These are phyloP conservation scores for Ligustrum vulgare DNA, from an alignment of 257 asterid genomes.

Conservation along the genomic window DNA sequence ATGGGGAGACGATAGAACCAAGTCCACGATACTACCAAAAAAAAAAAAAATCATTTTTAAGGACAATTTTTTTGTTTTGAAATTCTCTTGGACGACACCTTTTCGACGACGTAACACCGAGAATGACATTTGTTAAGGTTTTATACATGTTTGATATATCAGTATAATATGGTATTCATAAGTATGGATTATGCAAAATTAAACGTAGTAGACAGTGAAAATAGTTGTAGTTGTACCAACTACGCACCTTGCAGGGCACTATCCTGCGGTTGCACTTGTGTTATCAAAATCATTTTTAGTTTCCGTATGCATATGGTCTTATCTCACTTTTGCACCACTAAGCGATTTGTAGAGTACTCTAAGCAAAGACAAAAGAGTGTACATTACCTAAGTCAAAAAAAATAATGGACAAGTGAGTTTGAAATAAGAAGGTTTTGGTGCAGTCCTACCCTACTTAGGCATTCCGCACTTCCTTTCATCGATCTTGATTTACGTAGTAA, in stretches of 20 bases:
- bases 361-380: slow-evolving; percentile 8
- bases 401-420: neutral
- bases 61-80: too few relatives aligned
- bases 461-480: too few relatives aligned
- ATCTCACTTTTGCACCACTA: slow-evolving; percentile 18
- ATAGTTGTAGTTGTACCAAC: slow-evolving; percentile 40
- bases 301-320: neutral
- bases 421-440: neutral
- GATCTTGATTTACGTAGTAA: too few relatives aligned
- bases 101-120: too few relatives aligned
- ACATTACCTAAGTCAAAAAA: neutral
- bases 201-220: slow-evolving; percentile 6
- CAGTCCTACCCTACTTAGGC: too few relatives aligned
- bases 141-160: too few relatives aligned
- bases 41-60: too few relatives aligned
- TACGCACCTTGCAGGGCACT: slow-evolving; percentile 31
- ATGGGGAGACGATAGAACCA: neutral
- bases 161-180: neutral
- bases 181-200: neutral
- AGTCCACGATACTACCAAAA: neutral
- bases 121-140: too few relatives aligned
- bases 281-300: neutral
- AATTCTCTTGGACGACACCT: too few relatives aligned
- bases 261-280: neutral
- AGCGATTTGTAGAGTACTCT: slow-evolving; percentile 27